Percentiles rank a stretch among this genome's conserved stretches.
These are phyloP conservation scores for Eimeria brunetti DNA, from an alignment of 169 alveolate species.

Conservation along the genomic window DNA sequence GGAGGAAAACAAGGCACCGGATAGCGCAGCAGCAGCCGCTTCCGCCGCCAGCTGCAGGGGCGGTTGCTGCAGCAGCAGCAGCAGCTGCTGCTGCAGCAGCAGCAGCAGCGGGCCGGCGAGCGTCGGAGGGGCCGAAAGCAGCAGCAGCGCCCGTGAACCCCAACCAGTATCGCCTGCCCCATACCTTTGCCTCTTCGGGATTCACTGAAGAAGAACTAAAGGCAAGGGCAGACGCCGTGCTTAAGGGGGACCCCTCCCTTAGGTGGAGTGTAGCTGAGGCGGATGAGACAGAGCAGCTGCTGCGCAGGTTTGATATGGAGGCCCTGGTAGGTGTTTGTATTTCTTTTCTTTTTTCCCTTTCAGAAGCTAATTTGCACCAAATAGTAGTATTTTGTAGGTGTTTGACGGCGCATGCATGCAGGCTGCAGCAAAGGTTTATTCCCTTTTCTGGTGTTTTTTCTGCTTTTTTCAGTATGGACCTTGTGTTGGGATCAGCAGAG, in stretches of 20 bases:
- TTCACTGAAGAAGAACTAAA: neutral
- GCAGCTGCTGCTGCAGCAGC: neutral
- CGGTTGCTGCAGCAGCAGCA: neutral
- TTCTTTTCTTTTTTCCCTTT: neutral
- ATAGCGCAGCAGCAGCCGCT: neutral
- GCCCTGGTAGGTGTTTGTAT: slow-evolving; percentile 11
- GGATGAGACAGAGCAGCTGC: neutral
- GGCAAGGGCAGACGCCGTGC: neutral
- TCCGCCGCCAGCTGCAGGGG: too few relatives aligned
- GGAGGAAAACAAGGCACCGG: neutral
- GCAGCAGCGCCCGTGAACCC: neutral
- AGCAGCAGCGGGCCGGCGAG: too few relatives aligned
- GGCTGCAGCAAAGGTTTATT: too few relatives aligned
- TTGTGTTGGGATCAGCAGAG: slow-evolving; percentile 20
- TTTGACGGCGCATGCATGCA: too few relatives aligned
- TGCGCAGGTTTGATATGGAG: slow-evolving; percentile 49
- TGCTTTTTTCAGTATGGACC: slow-evolving; percentile 55
- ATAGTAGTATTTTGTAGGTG: too few relatives aligned
- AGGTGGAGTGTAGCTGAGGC: neutral
- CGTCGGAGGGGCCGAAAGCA: neutral
- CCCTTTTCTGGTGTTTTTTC: too few relatives aligned
- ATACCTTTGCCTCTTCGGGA: neutral
- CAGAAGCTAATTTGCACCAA: too few relatives aligned
- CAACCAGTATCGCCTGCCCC: neutral
- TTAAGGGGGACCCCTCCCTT: neutral